Evolutionary conservation across 805 yeast genomes (phyloP).

Genomic region (Candida taoyuanica): DNA sequence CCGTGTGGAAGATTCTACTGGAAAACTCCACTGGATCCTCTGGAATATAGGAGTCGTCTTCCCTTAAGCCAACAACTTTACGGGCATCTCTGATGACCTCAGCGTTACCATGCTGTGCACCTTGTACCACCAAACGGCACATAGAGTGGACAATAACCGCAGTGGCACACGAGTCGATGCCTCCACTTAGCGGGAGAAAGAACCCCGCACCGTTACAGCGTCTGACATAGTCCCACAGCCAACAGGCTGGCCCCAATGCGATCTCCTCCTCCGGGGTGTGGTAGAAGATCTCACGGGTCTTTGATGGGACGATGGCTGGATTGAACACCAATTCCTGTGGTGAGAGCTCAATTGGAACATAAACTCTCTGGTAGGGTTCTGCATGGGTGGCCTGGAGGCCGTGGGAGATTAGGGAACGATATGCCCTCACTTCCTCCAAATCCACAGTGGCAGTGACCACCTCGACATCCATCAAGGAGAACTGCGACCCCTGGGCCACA

Average conservation of each 20-base stretch:
- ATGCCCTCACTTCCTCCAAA: slow-evolving; percentile 82
- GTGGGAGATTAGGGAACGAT: slow-evolving; percentile 67
- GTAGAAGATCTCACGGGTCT: slow-evolving; percentile 45
- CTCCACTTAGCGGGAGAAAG: slow-evolving; percentile 93
- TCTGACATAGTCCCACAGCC: slow-evolving; percentile 98
- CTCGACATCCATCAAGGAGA: slow-evolving; percentile 86
- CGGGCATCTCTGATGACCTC: slow-evolving; percentile 79
- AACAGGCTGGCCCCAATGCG: slow-evolving; percentile 97
- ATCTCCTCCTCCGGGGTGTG: slow-evolving; percentile 93
- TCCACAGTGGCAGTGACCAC: slow-evolving; percentile 95
- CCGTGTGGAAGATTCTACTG: slow-evolving; percentile 72
- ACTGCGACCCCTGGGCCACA: slow-evolving; percentile 91
- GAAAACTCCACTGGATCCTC: slow-evolving; percentile 72
- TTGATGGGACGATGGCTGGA: slow-evolving; percentile 56
- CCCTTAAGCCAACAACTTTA: slow-evolving; percentile 49
- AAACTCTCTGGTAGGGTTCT: slow-evolving; percentile 42
- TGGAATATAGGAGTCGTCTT: slow-evolving; percentile 59
- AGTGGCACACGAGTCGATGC: slow-evolving; percentile 97
- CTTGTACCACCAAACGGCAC: slow-evolving; percentile 80
- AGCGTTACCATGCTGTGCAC: slow-evolving; percentile 59
- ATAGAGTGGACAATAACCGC: slow-evolving; percentile 90
- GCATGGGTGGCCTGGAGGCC: slow-evolving; percentile 29
- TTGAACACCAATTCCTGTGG: slow-evolving; percentile 56
- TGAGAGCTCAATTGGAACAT: slow-evolving; percentile 63
- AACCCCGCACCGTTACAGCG: slow-evolving; percentile 88